Evolutionary conservation across 495 filamentous ascomycete species (phyloP).

Genomic region (Tuber calosporum): DNA sequence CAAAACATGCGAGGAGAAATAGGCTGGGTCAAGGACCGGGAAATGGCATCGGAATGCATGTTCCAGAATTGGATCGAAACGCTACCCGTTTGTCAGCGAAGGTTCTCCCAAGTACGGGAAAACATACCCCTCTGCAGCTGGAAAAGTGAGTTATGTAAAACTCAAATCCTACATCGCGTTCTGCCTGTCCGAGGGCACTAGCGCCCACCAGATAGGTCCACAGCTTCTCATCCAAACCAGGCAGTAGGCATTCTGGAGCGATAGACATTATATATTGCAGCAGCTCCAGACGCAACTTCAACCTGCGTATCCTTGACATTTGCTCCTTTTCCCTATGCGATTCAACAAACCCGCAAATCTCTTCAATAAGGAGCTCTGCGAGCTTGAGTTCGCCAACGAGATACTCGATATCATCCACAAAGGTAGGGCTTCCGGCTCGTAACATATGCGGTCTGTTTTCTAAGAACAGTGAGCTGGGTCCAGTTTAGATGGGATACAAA

Average conservation of each 20-base stretch:
- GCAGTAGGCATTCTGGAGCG: conserved; percentile 32
- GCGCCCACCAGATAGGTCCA: conserved; percentile 39
- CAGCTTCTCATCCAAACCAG: conserved; percentile 32
- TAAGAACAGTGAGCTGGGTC: conserved; percentile 15
- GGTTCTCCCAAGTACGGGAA: background rate
- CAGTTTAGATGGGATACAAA: conserved; percentile 37
- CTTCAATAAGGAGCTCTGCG: conserved; percentile 49
- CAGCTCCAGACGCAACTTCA: conserved; percentile 40
- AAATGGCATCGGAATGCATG: conserved; percentile 35
- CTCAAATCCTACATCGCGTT: conserved; percentile 39
- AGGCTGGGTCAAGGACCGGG: conserved; percentile 33
- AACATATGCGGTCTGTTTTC: conserved; percentile 34
- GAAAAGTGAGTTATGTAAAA: conserved; percentile 36
- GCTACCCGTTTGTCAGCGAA: conserved; percentile 24
- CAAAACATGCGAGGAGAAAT: conserved; percentile 36
- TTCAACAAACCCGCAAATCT: conserved; percentile 49
- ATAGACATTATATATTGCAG: conserved; percentile 41
- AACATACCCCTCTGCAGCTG: conserved; percentile 27
- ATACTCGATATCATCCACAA: conserved; percentile 46
- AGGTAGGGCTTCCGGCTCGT: conserved; percentile 43
- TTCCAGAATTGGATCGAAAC: conserved; percentile 36
- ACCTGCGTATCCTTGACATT: conserved; percentile 28
- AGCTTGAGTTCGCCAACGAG: conserved; percentile 52
- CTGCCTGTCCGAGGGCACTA: conserved; percentile 31
- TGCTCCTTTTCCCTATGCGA: conserved; percentile 33